Conservation (phyloP, 2,329 filamentous ascomycete species). For the Tolypocladium sp. region DNA sequence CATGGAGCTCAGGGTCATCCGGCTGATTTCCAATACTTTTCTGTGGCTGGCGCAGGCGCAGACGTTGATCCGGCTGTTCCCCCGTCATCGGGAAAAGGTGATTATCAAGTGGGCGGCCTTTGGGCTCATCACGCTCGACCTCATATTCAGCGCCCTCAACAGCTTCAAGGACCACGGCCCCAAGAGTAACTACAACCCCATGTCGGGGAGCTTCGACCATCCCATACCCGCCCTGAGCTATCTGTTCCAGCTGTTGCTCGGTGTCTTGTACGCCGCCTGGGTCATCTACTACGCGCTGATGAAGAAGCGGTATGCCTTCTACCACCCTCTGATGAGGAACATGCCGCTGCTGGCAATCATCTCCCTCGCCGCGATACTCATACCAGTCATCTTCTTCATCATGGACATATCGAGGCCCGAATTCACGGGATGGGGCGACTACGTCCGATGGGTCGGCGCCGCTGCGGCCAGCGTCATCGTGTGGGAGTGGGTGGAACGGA, state of each 20-base stretch:
- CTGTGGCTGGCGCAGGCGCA: slow-evolving; percentile 97
- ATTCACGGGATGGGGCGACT: slow-evolving; percentile 88
- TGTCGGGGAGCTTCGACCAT: slow-evolving; percentile 72
- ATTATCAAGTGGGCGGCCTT: slow-evolving; percentile 99
- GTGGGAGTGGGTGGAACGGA: slow-evolving; percentile 96
- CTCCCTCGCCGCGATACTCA: slow-evolving; percentile 72
- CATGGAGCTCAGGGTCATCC: slow-evolving; percentile 78
- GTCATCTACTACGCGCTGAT: slow-evolving; percentile 90
- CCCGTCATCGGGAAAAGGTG: slow-evolving; percentile 92
- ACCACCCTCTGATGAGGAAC: slow-evolving; percentile 83
- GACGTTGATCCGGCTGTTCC: slow-evolving; percentile 90
- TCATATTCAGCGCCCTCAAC: slow-evolving; percentile 85
- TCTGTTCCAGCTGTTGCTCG: slow-evolving; percentile 79
- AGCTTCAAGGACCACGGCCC: slow-evolving; percentile 59
- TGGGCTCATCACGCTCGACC: slow-evolving; percentile 81
- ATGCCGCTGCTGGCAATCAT: slow-evolving; percentile 73
- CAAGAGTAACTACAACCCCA: slow-evolving; percentile 35
- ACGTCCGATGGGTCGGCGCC: slow-evolving; percentile 92
- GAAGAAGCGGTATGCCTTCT: slow-evolving; percentile 85
- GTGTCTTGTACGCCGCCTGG: slow-evolving; percentile 84
- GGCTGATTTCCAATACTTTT: slow-evolving; percentile 91
- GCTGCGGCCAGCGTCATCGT: slow-evolving; percentile 93
- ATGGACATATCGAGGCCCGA: slow-evolving; percentile 79
- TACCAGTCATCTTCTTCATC: slow-evolving; percentile 89
- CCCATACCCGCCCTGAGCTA: slow-evolving; percentile 88